phyloP scores from a whole-genome alignment of 1,139 yeast genomes.

The Candida glucosophila region DNA sequence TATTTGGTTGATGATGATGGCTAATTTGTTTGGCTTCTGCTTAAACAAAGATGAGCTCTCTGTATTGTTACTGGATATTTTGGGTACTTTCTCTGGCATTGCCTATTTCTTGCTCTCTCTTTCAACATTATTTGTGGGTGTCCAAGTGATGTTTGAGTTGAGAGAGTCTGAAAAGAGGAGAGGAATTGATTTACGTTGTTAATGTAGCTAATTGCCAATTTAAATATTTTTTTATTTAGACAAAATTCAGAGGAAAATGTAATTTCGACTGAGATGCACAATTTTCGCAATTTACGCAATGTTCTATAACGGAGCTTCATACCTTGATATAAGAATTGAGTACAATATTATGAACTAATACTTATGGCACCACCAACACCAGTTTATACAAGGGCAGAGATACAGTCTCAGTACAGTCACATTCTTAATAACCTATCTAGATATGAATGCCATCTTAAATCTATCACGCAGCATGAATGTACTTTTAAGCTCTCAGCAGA shows the following conservation, averaged over 20 bases:
- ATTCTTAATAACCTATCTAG: constrained; percentile 23
- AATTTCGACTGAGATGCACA: too few relatives aligned
- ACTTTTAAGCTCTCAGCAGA: constrained; percentile 28
- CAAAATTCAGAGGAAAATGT: too few relatives aligned
- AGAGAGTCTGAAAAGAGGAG: constrained; percentile 78
- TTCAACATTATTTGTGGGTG: constrained; percentile 66
- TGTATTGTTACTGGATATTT: constrained; percentile 58
- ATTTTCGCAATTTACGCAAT: too few relatives aligned
- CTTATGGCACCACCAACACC: constrained; percentile 44
- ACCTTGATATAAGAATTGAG: too few relatives aligned
- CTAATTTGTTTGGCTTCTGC: constrained; percentile 91
- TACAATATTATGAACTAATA: too few relatives aligned
- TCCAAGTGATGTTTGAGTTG: constrained; percentile 90
- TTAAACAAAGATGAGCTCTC: constrained; percentile 81
- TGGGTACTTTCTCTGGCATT: constrained; percentile 61
- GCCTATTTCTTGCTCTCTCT: constrained; percentile 59
- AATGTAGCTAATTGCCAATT: too few relatives aligned
- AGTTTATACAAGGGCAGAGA: constrained; percentile 24
- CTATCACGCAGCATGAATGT: constrained; percentile 44
- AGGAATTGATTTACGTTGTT: constrained; percentile 80
- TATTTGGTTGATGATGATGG: constrained; percentile 98
- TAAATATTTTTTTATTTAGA: too few relatives aligned
- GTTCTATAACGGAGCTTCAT: neutral
- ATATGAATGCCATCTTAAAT: constrained; percentile 32
- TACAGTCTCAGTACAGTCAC: constrained; percentile 16